Evolutionary conservation across 2,329 filamentous ascomycete species (phyloP), one percentile per base, ranked within the genome.

Genomic region (Plenodomus lindquistii): DNA sequence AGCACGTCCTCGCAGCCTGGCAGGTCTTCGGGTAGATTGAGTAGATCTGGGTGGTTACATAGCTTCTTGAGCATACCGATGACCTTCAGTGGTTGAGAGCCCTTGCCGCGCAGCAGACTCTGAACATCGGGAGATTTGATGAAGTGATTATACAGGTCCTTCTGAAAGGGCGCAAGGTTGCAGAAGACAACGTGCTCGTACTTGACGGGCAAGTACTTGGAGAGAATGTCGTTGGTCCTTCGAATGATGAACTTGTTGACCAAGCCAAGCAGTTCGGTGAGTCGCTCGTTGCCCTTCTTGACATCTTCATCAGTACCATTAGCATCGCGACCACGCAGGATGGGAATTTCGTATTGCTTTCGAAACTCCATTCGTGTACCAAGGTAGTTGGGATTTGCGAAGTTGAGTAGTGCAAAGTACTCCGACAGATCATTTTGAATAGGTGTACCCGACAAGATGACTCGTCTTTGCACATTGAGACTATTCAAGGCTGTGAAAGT

Each of bases 101-200:
- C 93, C 73, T 97, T 97, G 52, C 94, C 94, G 57, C 89, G 85
- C 29, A 99, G 82, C 37, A 99, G 78, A 44, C 89, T 91, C 69
- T 95, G 91, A 65, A 99, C 97, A 52, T 96, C 90, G 0, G 94
- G 93, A 51, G 92, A 97, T 41, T 88, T 90, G 72, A 99, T 92
- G 73, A 99, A 99, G 73, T 97, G 90, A 66, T 96, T 96, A 79
- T 99, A 99, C 1, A 99, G 78, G 58, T 90, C 89, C 45, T 91
- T 81, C 72, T 99, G 94, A 75, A 99, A 97, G 0, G 89, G 89
- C 15, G 94, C 88, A 38, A 96, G 81, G 62, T 93, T 93, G 80
- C 94, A 99, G 75, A 99, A 99, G 1, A 99, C 94, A 22, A 99
- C 94, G 70, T 99, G 94, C 73, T 99, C 94, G 73, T 99, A 99